phyloP scores from a whole-genome alignment of 2,329 filamentous ascomycete species.

The Aspergillus tubingensis region DNA sequence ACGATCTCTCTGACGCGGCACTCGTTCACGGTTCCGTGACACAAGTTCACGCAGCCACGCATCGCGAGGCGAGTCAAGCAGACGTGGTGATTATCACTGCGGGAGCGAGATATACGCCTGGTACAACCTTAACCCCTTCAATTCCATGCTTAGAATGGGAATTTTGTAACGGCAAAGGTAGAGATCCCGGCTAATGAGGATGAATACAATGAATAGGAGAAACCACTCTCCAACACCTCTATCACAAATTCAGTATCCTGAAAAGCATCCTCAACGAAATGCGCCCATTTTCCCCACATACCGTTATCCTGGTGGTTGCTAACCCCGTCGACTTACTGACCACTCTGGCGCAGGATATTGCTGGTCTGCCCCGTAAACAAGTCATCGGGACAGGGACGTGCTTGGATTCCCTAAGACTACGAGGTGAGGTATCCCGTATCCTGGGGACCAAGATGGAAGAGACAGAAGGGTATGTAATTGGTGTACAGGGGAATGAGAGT shows the following conservation, averaged over 20 bases:
- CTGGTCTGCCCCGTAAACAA: constrained; percentile 51
- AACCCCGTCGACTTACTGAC: constrained; percentile 60
- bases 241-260: constrained; percentile 46
- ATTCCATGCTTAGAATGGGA: not conserved
- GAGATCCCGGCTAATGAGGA: not conserved
- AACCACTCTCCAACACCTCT: constrained; percentile 50
- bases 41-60: constrained; percentile 48
- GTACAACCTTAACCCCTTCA: constrained; percentile 20
- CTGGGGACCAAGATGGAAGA: constrained; percentile 11
- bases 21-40: constrained; percentile 40
- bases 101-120: constrained; percentile 52
- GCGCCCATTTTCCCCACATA: constrained; percentile 50
- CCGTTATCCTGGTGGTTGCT: constrained; percentile 55
- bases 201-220: constrained; percentile 34
- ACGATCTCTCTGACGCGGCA: constrained; percentile 54
- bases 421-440: constrained; percentile 23
- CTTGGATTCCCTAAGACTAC: constrained; percentile 54
- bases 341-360: constrained; percentile 51
- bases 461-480: constrained; percentile 11
- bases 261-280: constrained; percentile 51
- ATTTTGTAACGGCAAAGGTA: no score
- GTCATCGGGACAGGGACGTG: constrained; percentile 58
- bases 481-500: not conserved
- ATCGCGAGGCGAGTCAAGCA: constrained; percentile 52
- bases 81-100: constrained; percentile 59